Evolutionary conservation across 441 rosid species (phyloP), one percentile per base, ranked within the genome.

Genomic region (Erodium moschatum): DNA sequence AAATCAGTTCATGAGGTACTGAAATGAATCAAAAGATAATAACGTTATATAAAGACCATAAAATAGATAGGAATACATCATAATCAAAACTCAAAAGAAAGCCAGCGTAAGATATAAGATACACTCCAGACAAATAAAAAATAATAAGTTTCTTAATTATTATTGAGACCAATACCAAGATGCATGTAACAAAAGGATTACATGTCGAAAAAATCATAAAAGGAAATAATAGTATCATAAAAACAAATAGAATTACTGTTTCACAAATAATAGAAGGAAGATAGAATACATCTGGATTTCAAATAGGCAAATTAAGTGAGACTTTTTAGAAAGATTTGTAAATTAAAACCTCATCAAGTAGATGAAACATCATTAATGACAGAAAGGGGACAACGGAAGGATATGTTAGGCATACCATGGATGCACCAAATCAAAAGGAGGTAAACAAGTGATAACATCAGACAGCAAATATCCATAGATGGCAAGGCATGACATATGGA

Each of bases 11-110:
- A 35, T 20, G 21, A 69, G 58, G 11, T 54, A 74, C 66, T 50
- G 65, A 65, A 42, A 46, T 61, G 67, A 24, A 64, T 76, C 19
- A 50, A 46, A 11, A 56, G 18, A 50, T 20, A 65, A 19, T 44
- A 62, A 20, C 1, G n/a, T 11, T 62, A 24, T 62, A 24, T 27
- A 24, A 24, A 12, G 15, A 62, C 15, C 65, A 62, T 62, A 62
- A 27, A 12, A 10, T 5, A 12, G 35, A 24, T 62, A 35, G 24
- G 27, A 62, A 62, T 12, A 62, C 15, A 13, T 10, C 35, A 24
- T 61, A 31, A 24, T 61, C 35, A 20, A 21, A 27, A 31, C 12
- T 61, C 35, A 20, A 21, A 27, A 12, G 15, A 4, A 10, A 61
- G 12, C 35, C 33, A 24, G 11, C 33, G 11, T 11, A 62, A 62